Percentiles rank a stretch among this genome's conserved stretches.
Conservation (phyloP, 2,329 filamentous ascomycete species). For the Pseudocercospora macadamiae region DNA sequence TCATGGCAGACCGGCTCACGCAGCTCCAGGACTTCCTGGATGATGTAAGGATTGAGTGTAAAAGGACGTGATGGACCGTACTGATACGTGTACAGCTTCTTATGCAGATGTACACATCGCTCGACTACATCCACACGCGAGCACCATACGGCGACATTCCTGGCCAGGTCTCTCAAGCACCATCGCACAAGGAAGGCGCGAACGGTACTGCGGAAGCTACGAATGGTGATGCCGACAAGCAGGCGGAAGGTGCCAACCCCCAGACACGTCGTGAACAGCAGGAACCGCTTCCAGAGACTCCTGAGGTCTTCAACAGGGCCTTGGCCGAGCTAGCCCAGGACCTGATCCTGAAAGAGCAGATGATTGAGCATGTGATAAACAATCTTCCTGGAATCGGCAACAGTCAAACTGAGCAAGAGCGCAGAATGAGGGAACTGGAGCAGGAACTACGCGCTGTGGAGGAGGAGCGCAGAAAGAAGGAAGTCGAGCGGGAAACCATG, state of each 20-base stretch:
- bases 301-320: conserved; percentile 67
- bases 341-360: conserved; percentile 77
- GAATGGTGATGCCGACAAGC: conserved; percentile 25
- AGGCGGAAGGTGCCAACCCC: conserved; percentile 1
- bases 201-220: conserved; percentile 13
- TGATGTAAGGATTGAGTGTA: conserved; percentile 58
- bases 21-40: conserved; percentile 85
- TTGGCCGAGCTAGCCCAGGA: conserved; percentile 75
- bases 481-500: conserved; percentile 47
- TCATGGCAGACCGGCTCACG: conserved; percentile 67
- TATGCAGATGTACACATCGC: conserved; percentile 51
- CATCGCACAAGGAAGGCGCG: conserved; percentile 17
- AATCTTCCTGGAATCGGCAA: conserved; percentile 76
- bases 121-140: conserved; percentile 48
- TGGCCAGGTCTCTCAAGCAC: conserved; percentile 45
- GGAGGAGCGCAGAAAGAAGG: conserved; percentile 44
- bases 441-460: conserved; percentile 47
- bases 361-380: conserved; percentile 77
- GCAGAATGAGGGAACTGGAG: conserved; percentile 54
- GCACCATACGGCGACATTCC: conserved; percentile 47
- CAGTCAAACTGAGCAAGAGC: conserved; percentile 75
- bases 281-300: conserved; percentile 63
- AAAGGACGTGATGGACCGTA: background rate
- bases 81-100: conserved; percentile 43
- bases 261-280: background rate